Percentiles rank a stretch among this genome's conserved stretches.
Conservation (phyloP, 75 land plant species). For the Pinus albicaulis region DNA sequence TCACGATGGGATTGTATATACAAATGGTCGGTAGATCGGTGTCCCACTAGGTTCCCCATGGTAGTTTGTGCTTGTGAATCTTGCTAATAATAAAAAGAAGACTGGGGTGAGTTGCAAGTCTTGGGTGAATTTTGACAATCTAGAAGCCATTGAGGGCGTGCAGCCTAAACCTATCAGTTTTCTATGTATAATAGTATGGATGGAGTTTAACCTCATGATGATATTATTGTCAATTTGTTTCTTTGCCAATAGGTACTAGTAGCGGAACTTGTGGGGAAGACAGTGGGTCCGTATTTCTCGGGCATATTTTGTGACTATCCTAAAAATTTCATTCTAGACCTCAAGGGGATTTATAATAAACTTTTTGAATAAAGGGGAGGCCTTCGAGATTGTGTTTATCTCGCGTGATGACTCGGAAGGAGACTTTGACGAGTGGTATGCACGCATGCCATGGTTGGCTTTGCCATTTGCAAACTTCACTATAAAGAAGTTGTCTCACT, state of each 20-base stretch:
- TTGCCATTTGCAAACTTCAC: constrained; percentile 44
- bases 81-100: no score
- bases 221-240: no score
- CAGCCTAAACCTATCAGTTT: no score
- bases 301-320: constrained; percentile 19
- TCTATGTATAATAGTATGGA: no score
- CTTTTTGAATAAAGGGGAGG: constrained; percentile 39
- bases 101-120: no score
- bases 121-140: no score
- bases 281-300: constrained; percentile 47
- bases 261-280: constrained; percentile 62
- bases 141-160: no score
- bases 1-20: no score
- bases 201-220: no score
- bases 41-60: no score
- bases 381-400: constrained; percentile 59
- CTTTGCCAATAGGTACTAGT: constrained; percentile 69
- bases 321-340: constrained; percentile 26
- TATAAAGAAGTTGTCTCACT: constrained; percentile 5
- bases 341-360: constrained; percentile 38
- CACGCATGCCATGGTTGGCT: constrained; percentile 59
- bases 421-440: constrained; percentile 24
- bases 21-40: no score
- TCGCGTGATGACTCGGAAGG: constrained; percentile 37
- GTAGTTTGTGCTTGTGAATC: no score